Evolutionary conservation across 768 basidiomycete genomes (phyloP), one percentile per base, ranked within the genome.

Genomic region (Trametes elegans): DNA sequence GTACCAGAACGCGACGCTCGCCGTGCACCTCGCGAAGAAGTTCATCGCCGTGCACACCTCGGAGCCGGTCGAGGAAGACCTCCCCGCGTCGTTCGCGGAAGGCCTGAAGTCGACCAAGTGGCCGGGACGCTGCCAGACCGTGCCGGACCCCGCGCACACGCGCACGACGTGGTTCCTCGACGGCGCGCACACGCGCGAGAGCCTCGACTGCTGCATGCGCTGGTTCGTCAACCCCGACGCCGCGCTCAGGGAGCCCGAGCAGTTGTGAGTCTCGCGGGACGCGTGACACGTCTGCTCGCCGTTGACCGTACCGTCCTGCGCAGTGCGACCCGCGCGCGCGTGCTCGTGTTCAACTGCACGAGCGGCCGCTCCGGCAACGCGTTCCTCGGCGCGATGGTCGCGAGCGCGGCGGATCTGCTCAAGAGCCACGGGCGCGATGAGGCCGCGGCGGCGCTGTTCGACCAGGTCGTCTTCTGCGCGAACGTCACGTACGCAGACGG

Each of bases 401-500:
- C 76, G 1, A 79, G 78, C 26, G 77, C 82, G 23, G 69, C 74
- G 7, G 64, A 66, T 3, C 84, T 78, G 47, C 74, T 90, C 11
- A 60, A 73, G 54, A 52, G 68, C 18, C 69, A 79, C 31, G 62
- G 70, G 13, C 67, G 68, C n/a, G 61, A 70, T 0, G 77, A 78
- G 48, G 65, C 70, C 14, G 58, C 74, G 1, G 68, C 65, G 13
- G 58, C 59, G 8, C 85, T 92, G 64, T 97, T 97, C 61, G 81
- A 92, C 64, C 81, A 85, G 45, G 90, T 95, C 53, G 82, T 98
- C 41, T 98, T 99, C 71, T 98, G 95, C 71, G 86, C 93, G 43
- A 99, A 98, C 68, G 89, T 97, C 28, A 99, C 97, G 0, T 99
- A 96, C 65, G 79, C 82, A 1, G 85, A 91, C 59, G 97, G 97